Evolutionary conservation across 2,329 filamentous ascomycete species (phyloP).

Genomic region (Pseudogymnoascus verrucosus): DNA sequence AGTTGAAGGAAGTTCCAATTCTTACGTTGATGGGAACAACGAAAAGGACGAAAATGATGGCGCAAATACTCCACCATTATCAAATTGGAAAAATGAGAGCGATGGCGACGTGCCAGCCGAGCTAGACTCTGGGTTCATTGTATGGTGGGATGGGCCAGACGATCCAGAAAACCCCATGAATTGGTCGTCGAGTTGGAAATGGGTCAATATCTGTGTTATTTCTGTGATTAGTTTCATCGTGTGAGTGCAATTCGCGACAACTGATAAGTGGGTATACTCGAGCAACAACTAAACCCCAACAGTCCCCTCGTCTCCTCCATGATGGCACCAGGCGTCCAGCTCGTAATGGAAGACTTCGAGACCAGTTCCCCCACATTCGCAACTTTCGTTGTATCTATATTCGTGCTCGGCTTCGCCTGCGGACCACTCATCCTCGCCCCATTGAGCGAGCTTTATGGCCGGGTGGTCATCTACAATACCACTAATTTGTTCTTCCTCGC

Average conservation of each 20-base stretch:
- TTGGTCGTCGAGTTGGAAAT: slow-evolving; percentile 19
- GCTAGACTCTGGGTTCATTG: slow-evolving; percentile 16
- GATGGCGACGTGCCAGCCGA: slow-evolving; percentile 11
- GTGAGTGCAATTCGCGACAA: slow-evolving; percentile 14
- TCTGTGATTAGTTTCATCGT: slow-evolving; percentile 21
- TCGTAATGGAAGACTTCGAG: slow-evolving; percentile 37
- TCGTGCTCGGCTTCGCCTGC: slow-evolving; percentile 55
- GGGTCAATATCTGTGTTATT: slow-evolving; percentile 18
- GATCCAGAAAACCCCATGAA: slow-evolving; percentile 23
- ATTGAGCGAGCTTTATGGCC: slow-evolving; percentile 52
- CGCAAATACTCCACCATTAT: not conserved
- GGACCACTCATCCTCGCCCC: slow-evolving; percentile 55
- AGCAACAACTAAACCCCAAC: not conserved
- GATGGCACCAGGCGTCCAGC: slow-evolving; percentile 39
- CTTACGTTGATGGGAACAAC: not conserved
- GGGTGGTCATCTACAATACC: slow-evolving; percentile 33
- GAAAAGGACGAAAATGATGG: not conserved
- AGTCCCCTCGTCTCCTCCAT: slow-evolving; percentile 39
- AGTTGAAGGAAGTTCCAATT: not conserved
- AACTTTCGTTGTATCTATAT: slow-evolving; percentile 48
- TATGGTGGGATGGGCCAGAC: slow-evolving; percentile 19
- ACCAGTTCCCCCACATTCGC: slow-evolving; percentile 23
- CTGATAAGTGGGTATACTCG: not conserved
- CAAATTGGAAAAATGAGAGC: slow-evolving; percentile 22
- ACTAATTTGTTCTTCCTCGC: slow-evolving; percentile 44